Evolutionary conservation across 768 basidiomycete species (phyloP).

Genomic region (Crucibulum laeve): DNA sequence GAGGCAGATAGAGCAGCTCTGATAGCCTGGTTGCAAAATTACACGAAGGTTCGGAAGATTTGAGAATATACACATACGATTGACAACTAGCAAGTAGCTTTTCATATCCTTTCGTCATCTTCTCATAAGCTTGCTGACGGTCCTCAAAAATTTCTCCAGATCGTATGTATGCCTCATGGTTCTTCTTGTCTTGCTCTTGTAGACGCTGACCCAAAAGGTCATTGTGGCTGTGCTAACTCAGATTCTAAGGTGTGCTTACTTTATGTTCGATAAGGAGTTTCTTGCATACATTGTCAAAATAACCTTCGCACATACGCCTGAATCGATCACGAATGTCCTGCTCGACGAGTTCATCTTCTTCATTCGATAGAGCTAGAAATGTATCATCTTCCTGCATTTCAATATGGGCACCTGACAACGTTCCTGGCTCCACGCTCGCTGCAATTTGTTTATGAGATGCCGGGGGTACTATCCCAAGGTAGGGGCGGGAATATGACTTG

Average conservation of each 20-base stretch:
- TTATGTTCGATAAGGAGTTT: slow-evolving; percentile 90
- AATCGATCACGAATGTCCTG: slow-evolving; percentile 85
- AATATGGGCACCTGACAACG: slow-evolving; percentile 36
- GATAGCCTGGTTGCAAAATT: slow-evolving; percentile 56
- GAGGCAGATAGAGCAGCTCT: slow-evolving; percentile 79
- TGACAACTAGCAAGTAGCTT: slow-evolving; percentile 86
- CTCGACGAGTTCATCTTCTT: slow-evolving; percentile 77
- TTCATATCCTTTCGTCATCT: slow-evolving; percentile 96
- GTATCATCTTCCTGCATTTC: slow-evolving; percentile 19
- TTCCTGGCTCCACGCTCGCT: slow-evolving; percentile 49
- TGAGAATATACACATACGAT: slow-evolving; percentile 44
- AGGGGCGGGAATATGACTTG: slow-evolving; percentile 87
- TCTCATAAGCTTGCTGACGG: slow-evolving; percentile 97
- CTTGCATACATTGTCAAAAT: slow-evolving; percentile 89
- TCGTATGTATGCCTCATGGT: slow-evolving; percentile 98
- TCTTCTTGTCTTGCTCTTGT: slow-evolving; percentile 94
- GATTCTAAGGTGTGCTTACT: slow-evolving; percentile 34
- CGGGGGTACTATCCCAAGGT: slow-evolving; percentile 69
- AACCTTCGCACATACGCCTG: slow-evolving; percentile 89
- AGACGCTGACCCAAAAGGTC: slow-evolving; percentile 54
- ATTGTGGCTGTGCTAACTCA: neutral
- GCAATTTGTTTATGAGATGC: slow-evolving; percentile 55
- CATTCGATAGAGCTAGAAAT: slow-evolving; percentile 38
- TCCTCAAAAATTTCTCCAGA: slow-evolving; percentile 99
- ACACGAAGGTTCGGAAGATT: slow-evolving; percentile 8